Percentiles rank a stretch among this genome's conserved stretches.
Conservation (phyloP, 2,329 filamentous ascomycete species). For the Macrophomina pseudophaseolina region DNA sequence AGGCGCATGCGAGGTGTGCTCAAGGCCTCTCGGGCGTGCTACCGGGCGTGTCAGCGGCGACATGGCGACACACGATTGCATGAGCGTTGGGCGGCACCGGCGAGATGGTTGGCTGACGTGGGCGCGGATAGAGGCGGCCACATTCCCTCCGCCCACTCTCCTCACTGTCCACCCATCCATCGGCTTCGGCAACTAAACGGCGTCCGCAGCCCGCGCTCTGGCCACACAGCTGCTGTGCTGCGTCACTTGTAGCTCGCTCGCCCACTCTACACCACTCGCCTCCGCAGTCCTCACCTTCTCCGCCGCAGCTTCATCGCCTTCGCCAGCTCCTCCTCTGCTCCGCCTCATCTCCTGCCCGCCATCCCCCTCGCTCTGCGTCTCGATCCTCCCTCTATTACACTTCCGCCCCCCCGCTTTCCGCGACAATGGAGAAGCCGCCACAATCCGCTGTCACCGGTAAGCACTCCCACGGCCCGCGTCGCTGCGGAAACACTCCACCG, state of each 20-base stretch:
- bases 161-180: not conserved
- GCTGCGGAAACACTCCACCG: not conserved
- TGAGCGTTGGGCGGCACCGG: not conserved
- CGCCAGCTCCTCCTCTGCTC: not conserved
- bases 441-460: slow-evolving; percentile 25
- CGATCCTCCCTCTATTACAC: not conserved
- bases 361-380: not conserved
- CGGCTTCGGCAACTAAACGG: not conserved
- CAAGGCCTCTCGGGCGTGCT: not conserved
- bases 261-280: slow-evolving; percentile 3
- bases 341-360: not conserved
- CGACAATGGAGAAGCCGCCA: slow-evolving; percentile 13
- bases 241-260: not conserved
- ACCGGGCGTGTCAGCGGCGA: slow-evolving; percentile 7
- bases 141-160: not conserved
- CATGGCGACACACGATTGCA: slow-evolving; percentile 1
- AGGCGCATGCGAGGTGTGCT: not conserved
- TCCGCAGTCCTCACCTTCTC: not conserved
- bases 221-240: not conserved
- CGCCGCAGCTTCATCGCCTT: not conserved
- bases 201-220: too few species aligned
- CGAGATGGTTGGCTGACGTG: not conserved
- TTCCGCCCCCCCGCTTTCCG: not conserved
- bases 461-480: slow-evolving; percentile 1
- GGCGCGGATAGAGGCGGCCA: not conserved